Evolutionary conservation across 2,329 filamentous ascomycete genomes (phyloP).

Genomic region (Aspergillus ibericus): DNA sequence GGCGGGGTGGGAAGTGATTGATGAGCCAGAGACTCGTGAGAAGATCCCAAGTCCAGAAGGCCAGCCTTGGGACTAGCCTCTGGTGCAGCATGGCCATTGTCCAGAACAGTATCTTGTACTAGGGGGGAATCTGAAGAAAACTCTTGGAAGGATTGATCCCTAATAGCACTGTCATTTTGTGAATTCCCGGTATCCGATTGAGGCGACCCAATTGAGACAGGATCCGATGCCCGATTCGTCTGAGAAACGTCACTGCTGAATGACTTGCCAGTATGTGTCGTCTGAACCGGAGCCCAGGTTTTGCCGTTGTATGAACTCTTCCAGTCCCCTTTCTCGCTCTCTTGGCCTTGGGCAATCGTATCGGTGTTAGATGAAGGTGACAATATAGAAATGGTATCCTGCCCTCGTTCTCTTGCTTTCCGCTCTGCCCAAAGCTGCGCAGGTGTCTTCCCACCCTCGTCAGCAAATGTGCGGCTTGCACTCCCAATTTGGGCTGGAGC

Average conservation of each 20-base stretch:
- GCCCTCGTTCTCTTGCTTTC: constrained; percentile 75
- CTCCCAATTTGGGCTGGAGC: constrained; percentile 64
- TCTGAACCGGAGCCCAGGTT: constrained; percentile 82
- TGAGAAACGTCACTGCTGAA: constrained; percentile 48
- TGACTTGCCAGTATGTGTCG: constrained; percentile 67
- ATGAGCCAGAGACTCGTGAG: constrained; percentile 45
- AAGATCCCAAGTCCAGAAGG: constrained; percentile 49
- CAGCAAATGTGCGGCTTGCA: constrained; percentile 90
- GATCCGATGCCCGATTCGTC: constrained; percentile 64
- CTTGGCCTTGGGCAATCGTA: constrained; percentile 64
- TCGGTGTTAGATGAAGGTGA: constrained; percentile 40
- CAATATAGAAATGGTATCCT: constrained; percentile 50
- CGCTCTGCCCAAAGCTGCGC: constrained; percentile 97
- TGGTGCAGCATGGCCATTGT: constrained; percentile 69
- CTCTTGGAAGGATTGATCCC: constrained; percentile 80
- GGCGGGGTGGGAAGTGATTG: constrained; percentile 41
- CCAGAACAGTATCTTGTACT: constrained; percentile 58
- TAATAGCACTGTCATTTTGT: constrained; percentile 70
- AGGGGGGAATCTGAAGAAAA: constrained; percentile 48
- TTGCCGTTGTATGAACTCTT: constrained; percentile 90
- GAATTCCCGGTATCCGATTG: constrained; percentile 54
- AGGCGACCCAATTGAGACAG: constrained; percentile 48
- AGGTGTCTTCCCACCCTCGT: constrained; percentile 91
- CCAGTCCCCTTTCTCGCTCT: constrained; percentile 75
- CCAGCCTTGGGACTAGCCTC: constrained; percentile 73